Conservation (phyloP, 768 basidiomycete species). For the Lactarius evosmus region DNA sequence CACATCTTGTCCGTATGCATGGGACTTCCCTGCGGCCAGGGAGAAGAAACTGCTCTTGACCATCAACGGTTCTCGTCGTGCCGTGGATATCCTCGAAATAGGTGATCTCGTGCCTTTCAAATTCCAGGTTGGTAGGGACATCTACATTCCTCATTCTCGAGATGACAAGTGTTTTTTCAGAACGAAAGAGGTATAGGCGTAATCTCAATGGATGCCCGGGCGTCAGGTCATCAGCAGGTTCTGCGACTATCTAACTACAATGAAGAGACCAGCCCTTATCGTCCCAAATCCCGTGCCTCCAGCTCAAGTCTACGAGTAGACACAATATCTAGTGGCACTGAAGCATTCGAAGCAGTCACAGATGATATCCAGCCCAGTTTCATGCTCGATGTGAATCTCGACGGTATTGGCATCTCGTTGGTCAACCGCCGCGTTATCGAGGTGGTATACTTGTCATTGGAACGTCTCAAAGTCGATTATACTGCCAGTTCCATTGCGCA, state of each 20-base stretch:
- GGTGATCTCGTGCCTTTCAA: conserved; percentile 88
- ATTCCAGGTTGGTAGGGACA: conserved; percentile 55
- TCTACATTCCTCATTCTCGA: neutral
- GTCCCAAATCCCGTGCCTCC: conserved; percentile 56
- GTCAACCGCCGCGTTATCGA: conserved; percentile 86
- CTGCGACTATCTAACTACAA: conserved; percentile 85
- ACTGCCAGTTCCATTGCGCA: conserved; percentile 75
- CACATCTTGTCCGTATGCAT: conserved; percentile 68
- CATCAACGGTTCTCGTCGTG: conserved; percentile 57
- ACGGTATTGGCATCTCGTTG: conserved; percentile 89
- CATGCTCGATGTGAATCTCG: conserved; percentile 68
- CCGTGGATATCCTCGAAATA: conserved; percentile 93
- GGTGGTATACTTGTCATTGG: conserved; percentile 82
- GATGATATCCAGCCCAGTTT: conserved; percentile 69
- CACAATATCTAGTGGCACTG: conserved; percentile 62
- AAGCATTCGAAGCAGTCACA: conserved; percentile 81
- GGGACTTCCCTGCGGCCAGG: conserved; percentile 86
- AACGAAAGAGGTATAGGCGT: conserved; percentile 54
- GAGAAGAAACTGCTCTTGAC: conserved; percentile 75
- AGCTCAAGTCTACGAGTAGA: conserved; percentile 60
- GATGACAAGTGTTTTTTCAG: conserved; percentile 34
- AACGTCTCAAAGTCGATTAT: conserved; percentile 81
- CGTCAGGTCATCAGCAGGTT: conserved; percentile 80
- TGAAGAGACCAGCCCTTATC: conserved; percentile 83
- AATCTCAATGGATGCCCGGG: conserved; percentile 89